Conservation (phyloP, 305 asterid genomes). For the Fraxinus floribunda region DNA sequence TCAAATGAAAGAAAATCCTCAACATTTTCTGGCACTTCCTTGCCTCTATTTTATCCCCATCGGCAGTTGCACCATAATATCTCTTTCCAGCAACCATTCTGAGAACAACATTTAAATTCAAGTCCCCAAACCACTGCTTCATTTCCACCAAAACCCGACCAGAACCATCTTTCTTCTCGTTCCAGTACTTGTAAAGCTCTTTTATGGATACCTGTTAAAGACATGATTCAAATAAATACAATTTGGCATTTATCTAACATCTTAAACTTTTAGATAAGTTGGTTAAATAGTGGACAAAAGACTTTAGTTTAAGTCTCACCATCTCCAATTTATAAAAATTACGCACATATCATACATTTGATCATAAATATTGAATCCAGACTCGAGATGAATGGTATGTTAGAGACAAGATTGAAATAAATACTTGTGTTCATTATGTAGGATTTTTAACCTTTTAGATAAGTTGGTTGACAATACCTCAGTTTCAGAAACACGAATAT, state of each 20-base stretch:
- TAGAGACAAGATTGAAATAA: neutral
- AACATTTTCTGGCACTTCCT: constrained; percentile 26
- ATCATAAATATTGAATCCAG: neutral
- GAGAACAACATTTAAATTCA: constrained; percentile 27
- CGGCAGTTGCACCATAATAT: constrained; percentile 15
- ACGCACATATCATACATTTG: neutral
- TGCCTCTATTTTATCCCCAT: constrained; percentile 18
- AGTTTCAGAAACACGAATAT: constrained; percentile 27
- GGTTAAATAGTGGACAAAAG: neutral
- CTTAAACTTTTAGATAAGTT: neutral
- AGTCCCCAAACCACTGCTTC: constrained; percentile 42
- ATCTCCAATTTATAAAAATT: too few relatives aligned
- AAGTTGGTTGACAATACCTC: neutral
- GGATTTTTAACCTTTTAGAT: neutral
- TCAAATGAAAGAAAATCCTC: constrained; percentile 26
- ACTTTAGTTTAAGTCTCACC: neutral
- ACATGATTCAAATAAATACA: neutral
- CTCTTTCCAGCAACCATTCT: constrained; percentile 38
- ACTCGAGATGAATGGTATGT: too few relatives aligned
- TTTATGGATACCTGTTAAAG: neutral
- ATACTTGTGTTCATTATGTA: neutral
- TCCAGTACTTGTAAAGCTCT: constrained; percentile 27
- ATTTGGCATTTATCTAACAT: neutral
- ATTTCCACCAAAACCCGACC: constrained; percentile 31
- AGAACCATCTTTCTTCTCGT: constrained; percentile 7